phyloP scores from a whole-genome alignment of 306 rosid genomes.

The barrel medic (Medicago truncatula) region DNA sequence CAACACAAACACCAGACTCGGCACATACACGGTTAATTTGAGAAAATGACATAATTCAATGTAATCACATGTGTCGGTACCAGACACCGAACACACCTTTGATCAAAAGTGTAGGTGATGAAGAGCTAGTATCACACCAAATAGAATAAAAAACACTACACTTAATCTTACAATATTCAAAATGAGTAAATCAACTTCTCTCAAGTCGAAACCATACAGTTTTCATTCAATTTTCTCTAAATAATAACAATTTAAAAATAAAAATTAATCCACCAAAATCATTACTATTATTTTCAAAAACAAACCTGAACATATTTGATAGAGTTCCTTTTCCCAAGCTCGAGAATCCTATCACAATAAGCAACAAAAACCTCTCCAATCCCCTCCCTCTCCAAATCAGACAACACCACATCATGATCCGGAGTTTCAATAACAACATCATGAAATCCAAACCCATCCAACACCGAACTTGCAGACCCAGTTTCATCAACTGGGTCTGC shows the following conservation, averaged over 20 bases:
- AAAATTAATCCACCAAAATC: not conserved
- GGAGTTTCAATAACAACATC: conserved; percentile 81
- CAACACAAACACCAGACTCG: too few species aligned
- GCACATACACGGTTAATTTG: too few species aligned
- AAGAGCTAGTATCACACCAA: not conserved
- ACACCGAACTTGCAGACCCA: conserved; percentile 34
- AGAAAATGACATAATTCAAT: too few species aligned
- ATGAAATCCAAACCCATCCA: conserved; percentile 74
- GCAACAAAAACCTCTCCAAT: conserved; percentile 56
- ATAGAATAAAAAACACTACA: not conserved
- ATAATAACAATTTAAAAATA: not conserved
- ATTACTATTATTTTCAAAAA: not conserved
- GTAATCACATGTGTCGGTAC: too few species aligned
- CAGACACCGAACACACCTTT: too few species aligned
- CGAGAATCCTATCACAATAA: conserved; percentile 53
- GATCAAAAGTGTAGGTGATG: too few species aligned
- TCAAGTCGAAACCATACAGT: not conserved
- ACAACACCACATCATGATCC: conserved; percentile 64
- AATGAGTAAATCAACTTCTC: too few species aligned
- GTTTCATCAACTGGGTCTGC: not conserved
- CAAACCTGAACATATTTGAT: conserved; percentile 80
- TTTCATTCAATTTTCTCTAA: not conserved
- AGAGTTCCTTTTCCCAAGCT: conserved; percentile 40
- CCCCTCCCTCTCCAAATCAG: conserved; percentile 53
- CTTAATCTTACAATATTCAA: not conserved